Evolutionary conservation across 805 yeast genomes (phyloP).

Genomic region (Candida caryicola): DNA sequence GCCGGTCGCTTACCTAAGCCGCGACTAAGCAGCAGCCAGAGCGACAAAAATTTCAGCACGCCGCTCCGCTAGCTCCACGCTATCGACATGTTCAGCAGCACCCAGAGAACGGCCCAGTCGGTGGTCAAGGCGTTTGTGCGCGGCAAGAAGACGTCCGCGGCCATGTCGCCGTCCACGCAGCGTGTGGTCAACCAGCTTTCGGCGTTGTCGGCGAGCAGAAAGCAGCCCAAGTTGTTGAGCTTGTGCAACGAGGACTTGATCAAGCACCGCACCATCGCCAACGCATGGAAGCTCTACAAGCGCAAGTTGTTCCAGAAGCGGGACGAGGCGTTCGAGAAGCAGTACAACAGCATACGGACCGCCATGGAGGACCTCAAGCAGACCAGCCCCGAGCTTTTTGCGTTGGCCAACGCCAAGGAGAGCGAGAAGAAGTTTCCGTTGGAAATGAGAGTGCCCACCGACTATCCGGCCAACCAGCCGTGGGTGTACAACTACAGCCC

Average conservation of each 20-base stretch:
- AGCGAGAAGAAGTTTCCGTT: slow-evolving; percentile 66
- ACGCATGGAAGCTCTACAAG: slow-evolving; percentile 74
- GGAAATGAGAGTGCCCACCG: slow-evolving; percentile 85
- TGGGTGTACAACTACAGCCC: slow-evolving; percentile 62
- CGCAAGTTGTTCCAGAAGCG: slow-evolving; percentile 47
- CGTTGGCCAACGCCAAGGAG: slow-evolving; percentile 58
- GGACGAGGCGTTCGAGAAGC: slow-evolving; percentile 46
- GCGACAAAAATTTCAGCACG: too few relatives aligned
- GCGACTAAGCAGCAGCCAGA: too few relatives aligned
- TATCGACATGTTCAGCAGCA: slow-evolving; percentile 1
- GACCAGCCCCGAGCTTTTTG: slow-evolving; percentile 53
- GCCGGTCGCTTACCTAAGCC: too few relatives aligned
- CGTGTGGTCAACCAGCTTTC: slow-evolving; percentile 59
- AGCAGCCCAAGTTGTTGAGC: slow-evolving; percentile 79
- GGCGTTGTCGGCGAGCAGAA: slow-evolving; percentile 81
- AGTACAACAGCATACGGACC: slow-evolving; percentile 59
- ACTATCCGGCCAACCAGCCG: slow-evolving; percentile 75
- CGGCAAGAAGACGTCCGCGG: slow-evolving; percentile 28
- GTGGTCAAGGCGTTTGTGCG: slow-evolving; percentile 23
- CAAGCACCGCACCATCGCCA: slow-evolving; percentile 77
- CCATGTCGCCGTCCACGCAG: slow-evolving; percentile 36
- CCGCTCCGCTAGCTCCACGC: too few relatives aligned
- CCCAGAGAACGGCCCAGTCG: slow-evolving; percentile 1
- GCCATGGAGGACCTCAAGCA: slow-evolving; percentile 71
- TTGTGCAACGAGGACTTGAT: slow-evolving; percentile 76